These are phyloP conservation scores for Physaria fendleri DNA, from an alignment of 345 rosid species.

Conservation along the genomic window DNA sequence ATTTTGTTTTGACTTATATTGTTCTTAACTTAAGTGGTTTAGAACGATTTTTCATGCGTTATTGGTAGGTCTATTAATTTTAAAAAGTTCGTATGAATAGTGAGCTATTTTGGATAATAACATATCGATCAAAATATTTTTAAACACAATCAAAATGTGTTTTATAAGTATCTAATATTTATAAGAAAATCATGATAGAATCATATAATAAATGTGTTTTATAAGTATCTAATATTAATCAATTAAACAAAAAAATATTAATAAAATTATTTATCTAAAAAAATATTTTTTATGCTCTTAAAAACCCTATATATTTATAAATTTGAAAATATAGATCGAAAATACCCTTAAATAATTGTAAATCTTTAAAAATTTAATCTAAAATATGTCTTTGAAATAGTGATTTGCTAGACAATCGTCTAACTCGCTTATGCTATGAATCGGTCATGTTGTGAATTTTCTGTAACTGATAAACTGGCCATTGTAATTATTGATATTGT, in stretches of 20 bases:
- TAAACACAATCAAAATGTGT: neutral
- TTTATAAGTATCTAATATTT: neutral
- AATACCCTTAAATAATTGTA: too few species aligned
- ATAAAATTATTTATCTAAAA: neutral
- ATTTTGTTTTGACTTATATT: slow-evolving; percentile 5
- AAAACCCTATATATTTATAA: too few species aligned
- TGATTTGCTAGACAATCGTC: too few species aligned
- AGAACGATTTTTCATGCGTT: neutral
- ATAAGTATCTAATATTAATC: neutral
- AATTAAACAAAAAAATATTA: neutral
- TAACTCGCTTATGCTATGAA: too few species aligned
- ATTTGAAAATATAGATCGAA: too few species aligned
- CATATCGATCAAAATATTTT: neutral
- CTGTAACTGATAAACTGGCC: too few species aligned
- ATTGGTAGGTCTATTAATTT: neutral
- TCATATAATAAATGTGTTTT: neutral
- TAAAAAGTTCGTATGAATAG: neutral
- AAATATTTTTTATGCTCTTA: neutral
- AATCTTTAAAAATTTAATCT: too few species aligned
- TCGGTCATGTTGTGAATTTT: too few species aligned
- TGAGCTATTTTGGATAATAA: neutral
- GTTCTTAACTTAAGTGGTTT: slow-evolving; percentile 7
- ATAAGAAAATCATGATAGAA: neutral
- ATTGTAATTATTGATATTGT: too few species aligned
- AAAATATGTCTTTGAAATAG: too few species aligned